Evolutionary conservation across 805 yeast species (phyloP).

Genomic region (Lipomyces oligophaga): DNA sequence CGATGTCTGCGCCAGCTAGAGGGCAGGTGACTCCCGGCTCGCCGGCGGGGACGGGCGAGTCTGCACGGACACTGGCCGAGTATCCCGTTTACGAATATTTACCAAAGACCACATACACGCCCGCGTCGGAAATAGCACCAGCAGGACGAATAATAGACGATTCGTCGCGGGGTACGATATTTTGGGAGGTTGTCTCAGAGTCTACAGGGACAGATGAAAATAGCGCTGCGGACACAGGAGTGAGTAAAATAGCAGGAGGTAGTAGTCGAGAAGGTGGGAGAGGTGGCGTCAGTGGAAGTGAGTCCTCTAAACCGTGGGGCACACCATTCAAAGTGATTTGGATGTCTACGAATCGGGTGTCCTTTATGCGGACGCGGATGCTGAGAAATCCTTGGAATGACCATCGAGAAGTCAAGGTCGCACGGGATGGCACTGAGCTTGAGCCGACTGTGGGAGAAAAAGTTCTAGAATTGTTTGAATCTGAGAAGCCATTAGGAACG

Average conservation of each 20-base stretch:
- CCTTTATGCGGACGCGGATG: constrained; percentile 37
- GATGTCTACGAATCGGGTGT: constrained; percentile 36
- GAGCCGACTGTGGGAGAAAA: constrained; percentile 38
- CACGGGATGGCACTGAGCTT: constrained; percentile 45
- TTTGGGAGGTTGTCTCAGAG: constrained; percentile 38
- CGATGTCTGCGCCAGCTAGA: background rate
- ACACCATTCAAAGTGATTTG: constrained; percentile 40
- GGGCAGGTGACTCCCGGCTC: background rate
- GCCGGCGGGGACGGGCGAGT: background rate
- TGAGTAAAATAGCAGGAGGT: constrained; percentile 10
- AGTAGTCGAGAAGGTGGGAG: constrained; percentile 3
- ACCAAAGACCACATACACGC: constrained; percentile 28
- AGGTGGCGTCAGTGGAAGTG: background rate
- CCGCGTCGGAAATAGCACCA: constrained; percentile 32
- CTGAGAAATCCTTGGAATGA: constrained; percentile 39
- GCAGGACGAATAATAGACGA: constrained; percentile 39
- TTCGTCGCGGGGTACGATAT: constrained; percentile 38
- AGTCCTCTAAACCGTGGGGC: constrained; percentile 35
- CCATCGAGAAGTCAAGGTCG: constrained; percentile 42
- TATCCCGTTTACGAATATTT: constrained; percentile 10
- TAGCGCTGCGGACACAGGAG: background rate
- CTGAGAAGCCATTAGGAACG: too few species aligned
- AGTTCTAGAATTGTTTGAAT: constrained; percentile 35
- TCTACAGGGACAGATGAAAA: background rate
- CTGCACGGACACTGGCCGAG: constrained; percentile 5